Evolutionary conservation across 495 filamentous ascomycete species (phyloP), one percentile per base, ranked within the genome.

Genomic region (Tuber brumale): DNA sequence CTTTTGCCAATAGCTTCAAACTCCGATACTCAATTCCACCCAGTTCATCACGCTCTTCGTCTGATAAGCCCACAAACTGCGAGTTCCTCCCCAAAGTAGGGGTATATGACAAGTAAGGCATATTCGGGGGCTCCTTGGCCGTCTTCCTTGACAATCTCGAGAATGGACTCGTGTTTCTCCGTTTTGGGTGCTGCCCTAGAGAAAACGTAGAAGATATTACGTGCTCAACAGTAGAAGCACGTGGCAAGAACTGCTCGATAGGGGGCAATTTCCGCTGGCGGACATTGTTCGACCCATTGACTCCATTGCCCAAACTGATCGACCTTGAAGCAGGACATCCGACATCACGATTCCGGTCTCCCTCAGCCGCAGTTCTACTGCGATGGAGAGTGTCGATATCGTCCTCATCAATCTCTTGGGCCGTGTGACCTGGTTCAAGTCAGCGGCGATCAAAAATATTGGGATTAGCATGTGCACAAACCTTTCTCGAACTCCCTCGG

Each of bases 61-160:
- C 85, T n/a, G 87, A 88, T 72, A 91, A 76, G 76, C 94, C 92
- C 10, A 95, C 87, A 78, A 99, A 99, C 27, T 91, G 90, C 42
- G 94, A 97, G 82, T 98, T 98, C 61, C 95, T 88, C 27, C 92
- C 95, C 51, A 97, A 86, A 0, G 95, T 99, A 8, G 95, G 93
- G 83, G 94, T 89, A 90, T 93, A 98, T 83, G 93, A 97, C 37
- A 99, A 87, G 83, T 99, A 99, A 0, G 95, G 94, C 82, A 81
- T 81, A 57, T 61, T 69, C 12, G 48, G 76, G 18, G 81, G 75
- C 37, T 83, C 81, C n/a, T 72, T 76, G 12, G 71, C 31, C 35
- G 74, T 69, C 57, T 76, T 81, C 35, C 73, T 75, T 3, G 76
- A 74, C 43, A 83, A 76, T 19, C 75, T 71, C 18, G 80, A 81